These are phyloP conservation scores for Ilyonectria mors-panacis DNA, from an alignment of 2,329 filamentous ascomycete genomes.

Conservation along the genomic window DNA sequence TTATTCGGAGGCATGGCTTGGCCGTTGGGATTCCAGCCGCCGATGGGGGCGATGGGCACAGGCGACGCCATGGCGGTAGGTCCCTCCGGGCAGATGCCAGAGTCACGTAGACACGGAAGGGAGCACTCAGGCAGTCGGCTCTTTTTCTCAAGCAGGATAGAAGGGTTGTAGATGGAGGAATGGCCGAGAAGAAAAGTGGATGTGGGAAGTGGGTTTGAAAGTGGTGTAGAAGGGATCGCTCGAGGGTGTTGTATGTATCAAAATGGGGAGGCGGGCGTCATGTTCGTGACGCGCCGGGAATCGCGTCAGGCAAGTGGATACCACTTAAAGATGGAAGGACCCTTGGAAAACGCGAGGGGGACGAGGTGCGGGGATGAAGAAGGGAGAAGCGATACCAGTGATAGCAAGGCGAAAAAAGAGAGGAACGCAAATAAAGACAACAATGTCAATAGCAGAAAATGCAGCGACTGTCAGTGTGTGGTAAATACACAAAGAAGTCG, in stretches of 20 bases:
- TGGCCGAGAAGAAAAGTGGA: constrained; percentile 5
- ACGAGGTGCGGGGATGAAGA: constrained; percentile 13
- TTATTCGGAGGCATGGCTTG: constrained; percentile 49
- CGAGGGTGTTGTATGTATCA: constrained; percentile 47
- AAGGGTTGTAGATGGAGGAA: not conserved
- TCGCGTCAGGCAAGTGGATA: constrained; percentile 52
- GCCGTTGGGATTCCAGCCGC: constrained; percentile 51
- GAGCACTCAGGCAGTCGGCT: constrained; percentile 20
- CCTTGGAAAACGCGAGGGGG: constrained; percentile 31
- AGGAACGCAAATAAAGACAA: not conserved
- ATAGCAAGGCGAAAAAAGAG: not conserved
- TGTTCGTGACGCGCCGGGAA: constrained; percentile 57
- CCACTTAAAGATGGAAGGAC: constrained; percentile 42
- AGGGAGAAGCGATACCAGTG: not conserved
- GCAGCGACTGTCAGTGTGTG: not conserved
- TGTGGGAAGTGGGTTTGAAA: constrained; percentile 18
- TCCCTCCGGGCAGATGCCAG: constrained; percentile 45
- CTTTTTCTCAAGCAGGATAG: constrained; percentile 5
- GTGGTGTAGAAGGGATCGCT: constrained; percentile 32
- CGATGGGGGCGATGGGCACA: constrained; percentile 51
- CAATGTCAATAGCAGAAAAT: constrained; percentile 4
- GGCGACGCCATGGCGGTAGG: constrained; percentile 57
- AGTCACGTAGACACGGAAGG: constrained; percentile 27
- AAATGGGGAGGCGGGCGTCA: constrained; percentile 56
- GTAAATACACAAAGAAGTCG: constrained; percentile 18